These are phyloP conservation scores for Rhizomucor miehei DNA, from an alignment of 371 early-diverging fungal genomes.

Conservation along the genomic window DNA sequence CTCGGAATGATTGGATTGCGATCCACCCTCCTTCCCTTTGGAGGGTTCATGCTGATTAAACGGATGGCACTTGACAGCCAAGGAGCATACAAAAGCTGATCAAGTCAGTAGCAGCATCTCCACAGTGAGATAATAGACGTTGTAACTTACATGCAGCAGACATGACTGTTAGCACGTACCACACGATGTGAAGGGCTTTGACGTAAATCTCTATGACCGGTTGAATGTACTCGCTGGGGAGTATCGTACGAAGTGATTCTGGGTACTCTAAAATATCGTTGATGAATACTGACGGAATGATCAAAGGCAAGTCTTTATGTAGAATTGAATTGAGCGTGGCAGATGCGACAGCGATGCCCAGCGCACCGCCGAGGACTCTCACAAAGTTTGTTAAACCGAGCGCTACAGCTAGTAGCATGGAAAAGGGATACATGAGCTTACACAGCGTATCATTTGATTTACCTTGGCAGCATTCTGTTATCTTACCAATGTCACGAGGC, in stretches of 20 bases:
- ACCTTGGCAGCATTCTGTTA: background rate
- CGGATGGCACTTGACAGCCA: background rate
- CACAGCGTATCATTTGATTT: too few species aligned
- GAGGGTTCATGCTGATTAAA: background rate
- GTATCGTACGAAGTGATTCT: background rate
- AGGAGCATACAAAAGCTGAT: background rate
- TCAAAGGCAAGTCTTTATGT: slow-evolving; percentile 14
- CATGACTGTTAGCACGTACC: background rate
- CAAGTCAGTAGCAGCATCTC: background rate
- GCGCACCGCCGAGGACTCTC: slow-evolving; percentile 41
- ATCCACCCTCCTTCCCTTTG: background rate
- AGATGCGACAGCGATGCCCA: slow-evolving; percentile 39
- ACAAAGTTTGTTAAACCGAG: slow-evolving; percentile 40
- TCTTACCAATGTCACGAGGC: slow-evolving; percentile 34
- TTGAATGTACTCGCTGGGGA: background rate
- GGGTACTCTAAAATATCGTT: background rate
- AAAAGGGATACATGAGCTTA: too few species aligned
- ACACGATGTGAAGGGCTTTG: background rate
- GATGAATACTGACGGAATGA: background rate
- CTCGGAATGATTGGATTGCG: too few species aligned
- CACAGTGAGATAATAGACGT: background rate
- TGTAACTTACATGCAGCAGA: background rate
- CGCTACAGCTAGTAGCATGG: slow-evolving; percentile 25
- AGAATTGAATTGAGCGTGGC: slow-evolving; percentile 32
- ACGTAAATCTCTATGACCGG: background rate